Base-by-base conservation (phyloP, 1,139 yeast species). In the Lodderomyces metapsilosis region DNA sequence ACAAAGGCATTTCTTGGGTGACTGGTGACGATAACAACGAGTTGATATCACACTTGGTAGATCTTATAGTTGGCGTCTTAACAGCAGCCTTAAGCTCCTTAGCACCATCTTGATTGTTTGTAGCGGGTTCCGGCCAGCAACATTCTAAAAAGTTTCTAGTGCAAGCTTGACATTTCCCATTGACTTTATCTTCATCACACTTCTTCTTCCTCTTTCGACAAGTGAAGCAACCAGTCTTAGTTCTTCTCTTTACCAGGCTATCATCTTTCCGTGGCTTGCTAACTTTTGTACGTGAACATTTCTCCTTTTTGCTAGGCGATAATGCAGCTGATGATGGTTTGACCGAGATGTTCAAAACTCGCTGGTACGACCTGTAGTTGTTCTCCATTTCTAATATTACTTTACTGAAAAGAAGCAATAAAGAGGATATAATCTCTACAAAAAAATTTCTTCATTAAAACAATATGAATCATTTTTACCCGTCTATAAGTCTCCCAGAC, bases 111-210 rank as follows among this genome's bases (percentile, higher is more conserved):
- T n/a, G 24, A 15, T 42, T 42, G 4, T 23, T 24, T 7, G 37
- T 22, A 4, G 42, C 15, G 13, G 50, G 41, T 25, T 51, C 57
- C 4, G 78, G 77, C 68, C 78, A 75, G 36, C 68, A 62, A 49
- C 78, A 72, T 43, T 69, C 73, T 42, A 72, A 61, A 43, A 71
- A 72, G 63, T 72, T 72, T 47, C 78, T 59, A 10, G 71, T 64
- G 46, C 78, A 72, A 3, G 68, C 76, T 50, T 71, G 74, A 52
- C 78, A 72, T 53, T 72, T 72, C 3, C 77, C 77, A 45, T 66
- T 66, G 11, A 64, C 66, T 27, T 57, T 62, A 41, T 66, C 64
- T 51, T 70, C 75, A 49, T 70, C 76, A 57, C 76, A 70, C 64
- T 70, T 70, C 63, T 70, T 70, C 66, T 70, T 70, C 56, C 76